Percentiles rank a stretch among this genome's conserved stretches.
phyloP scores from a whole-genome alignment of 331 rosid species.

The Arachis monticola region DNA sequence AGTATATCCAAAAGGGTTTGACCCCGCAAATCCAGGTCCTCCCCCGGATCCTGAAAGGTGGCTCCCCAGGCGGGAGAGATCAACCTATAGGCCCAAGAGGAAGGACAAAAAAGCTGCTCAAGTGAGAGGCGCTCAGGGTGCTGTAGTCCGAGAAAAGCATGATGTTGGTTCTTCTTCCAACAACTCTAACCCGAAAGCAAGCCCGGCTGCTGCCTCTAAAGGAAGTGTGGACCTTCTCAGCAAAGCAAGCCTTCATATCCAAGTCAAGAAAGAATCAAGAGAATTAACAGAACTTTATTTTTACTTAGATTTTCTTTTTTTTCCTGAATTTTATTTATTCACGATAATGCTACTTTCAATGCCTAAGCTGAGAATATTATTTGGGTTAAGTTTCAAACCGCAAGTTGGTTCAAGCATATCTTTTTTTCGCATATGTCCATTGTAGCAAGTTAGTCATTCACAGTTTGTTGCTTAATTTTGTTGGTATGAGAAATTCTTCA shows the following conservation, averaged over 20 bases:
- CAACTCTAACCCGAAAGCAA: constrained; percentile 62
- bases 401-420: constrained; percentile 33
- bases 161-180: constrained; percentile 63
- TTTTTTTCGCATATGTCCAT: constrained; percentile 1
- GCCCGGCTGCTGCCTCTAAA: constrained; percentile 62
- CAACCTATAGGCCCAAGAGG: constrained; percentile 92
- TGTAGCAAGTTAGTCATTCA: constrained; percentile 13
- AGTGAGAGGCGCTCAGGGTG: constrained; percentile 98
- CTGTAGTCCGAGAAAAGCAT: constrained; percentile 82
- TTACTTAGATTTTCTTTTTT: too few relatives aligned
- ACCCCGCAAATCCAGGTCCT: constrained; percentile 96
- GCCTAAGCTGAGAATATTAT: constrained; percentile 28
- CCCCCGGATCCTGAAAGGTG: constrained; percentile 98
- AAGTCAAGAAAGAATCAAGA: constrained; percentile 85
- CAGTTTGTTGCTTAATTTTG: neutral
- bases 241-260: constrained; percentile 61
- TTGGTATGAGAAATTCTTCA: neutral
- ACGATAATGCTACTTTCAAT: constrained; percentile 27
- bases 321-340: constrained; percentile 16
- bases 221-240: constrained; percentile 60
- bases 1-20: constrained; percentile 95
- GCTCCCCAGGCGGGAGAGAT: constrained; percentile 98
- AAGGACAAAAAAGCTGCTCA: constrained; percentile 98
- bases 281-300: constrained; percentile 47
- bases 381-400: constrained; percentile 35